Evolutionary conservation across 2,329 filamentous ascomycete species (phyloP).

Genomic region (Calonectria montana): DNA sequence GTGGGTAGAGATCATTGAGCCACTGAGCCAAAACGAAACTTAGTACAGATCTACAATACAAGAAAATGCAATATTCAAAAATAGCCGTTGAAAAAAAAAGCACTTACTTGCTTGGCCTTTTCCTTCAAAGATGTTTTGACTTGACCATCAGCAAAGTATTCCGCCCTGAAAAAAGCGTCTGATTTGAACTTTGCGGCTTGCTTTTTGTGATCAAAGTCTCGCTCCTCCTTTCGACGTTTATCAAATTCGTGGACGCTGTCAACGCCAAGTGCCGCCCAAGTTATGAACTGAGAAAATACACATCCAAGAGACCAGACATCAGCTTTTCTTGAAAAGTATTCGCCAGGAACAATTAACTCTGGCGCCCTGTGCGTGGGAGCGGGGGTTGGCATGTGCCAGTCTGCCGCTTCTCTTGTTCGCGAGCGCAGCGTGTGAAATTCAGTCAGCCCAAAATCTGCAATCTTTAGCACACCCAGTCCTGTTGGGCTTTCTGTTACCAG

Average conservation of each 20-base stretch:
- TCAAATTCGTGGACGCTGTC: slow-evolving; percentile 7
- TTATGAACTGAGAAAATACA: slow-evolving; percentile 25
- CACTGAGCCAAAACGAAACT: background rate
- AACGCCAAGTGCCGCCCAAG: slow-evolving; percentile 16
- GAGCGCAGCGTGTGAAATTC: background rate
- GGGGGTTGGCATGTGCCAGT: background rate
- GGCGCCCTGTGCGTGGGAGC: slow-evolving; percentile 10
- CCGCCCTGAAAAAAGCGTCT: slow-evolving; percentile 3
- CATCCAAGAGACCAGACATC: slow-evolving; percentile 27
- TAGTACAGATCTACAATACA: too few relatives aligned
- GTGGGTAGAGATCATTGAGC: background rate
- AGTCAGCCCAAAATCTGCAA: slow-evolving; percentile 23
- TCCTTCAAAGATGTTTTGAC: background rate
- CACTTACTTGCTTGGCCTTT: background rate
- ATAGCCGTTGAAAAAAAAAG: background rate
- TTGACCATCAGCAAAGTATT: background rate
- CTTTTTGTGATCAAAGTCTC: background rate
- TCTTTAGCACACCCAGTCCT: slow-evolving; percentile 9
- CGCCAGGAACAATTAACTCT: background rate
- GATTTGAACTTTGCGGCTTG: background rate
- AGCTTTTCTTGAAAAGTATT: slow-evolving; percentile 7
- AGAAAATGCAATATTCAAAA: background rate
- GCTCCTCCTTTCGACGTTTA: background rate
- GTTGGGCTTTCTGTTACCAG: background rate
- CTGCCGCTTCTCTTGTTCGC: background rate